Base-by-base conservation (phyloP, 2,329 filamentous ascomycete species). In the Tolypocladium ovalisporum region DNA sequence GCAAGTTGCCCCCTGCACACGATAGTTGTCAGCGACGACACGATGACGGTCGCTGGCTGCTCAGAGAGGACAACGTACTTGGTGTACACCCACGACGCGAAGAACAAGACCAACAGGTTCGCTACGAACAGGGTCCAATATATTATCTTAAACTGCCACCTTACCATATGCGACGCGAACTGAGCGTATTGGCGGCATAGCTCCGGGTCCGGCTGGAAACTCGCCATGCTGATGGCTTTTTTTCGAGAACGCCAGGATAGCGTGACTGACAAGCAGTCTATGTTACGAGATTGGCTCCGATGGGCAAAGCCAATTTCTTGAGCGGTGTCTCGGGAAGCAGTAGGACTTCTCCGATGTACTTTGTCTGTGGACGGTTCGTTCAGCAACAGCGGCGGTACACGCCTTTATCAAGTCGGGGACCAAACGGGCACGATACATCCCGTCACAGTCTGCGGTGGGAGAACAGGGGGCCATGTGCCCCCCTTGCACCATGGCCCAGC, bases 71-170 rank as follows among this genome's bases (percentile, higher is more conserved):
- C 2, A n/a, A 66, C 71, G 53, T 65, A 76, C 74, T 66, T 69
- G 40, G 64, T 74, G 52, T 73, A 76, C 13, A 67, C 64, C 65
- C 71, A 75, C 1, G 77, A 76, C 10, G 73, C 71, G 15, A 75
- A 58, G 55, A 76, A 79, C 32, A 80, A 68, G 19, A 79, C 64
- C 10, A 74, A 53, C 0, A 79, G 61, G 55, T 79, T 78, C 22
- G 70, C 63, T 29, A 72, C 61, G 62, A 79, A 80, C 54, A 80
- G 59, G 13, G 65, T 61, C 76, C 76, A 80, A 66, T 78, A 80
- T 29, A 79, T 67, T 15, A 73, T 62, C 60, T 76, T 74, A 59
- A 78, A 77, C 61, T 79, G 69, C 63, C 67, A 66, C 55, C 73
- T 63, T 13, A 68, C 69, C 59, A 79, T 65, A 58, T 74, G 65